Evolutionary conservation across 192 early-diverging fungal genomes (phyloP), one percentile per base, ranked within the genome.

Genomic region (Coemansia reversa): DNA sequence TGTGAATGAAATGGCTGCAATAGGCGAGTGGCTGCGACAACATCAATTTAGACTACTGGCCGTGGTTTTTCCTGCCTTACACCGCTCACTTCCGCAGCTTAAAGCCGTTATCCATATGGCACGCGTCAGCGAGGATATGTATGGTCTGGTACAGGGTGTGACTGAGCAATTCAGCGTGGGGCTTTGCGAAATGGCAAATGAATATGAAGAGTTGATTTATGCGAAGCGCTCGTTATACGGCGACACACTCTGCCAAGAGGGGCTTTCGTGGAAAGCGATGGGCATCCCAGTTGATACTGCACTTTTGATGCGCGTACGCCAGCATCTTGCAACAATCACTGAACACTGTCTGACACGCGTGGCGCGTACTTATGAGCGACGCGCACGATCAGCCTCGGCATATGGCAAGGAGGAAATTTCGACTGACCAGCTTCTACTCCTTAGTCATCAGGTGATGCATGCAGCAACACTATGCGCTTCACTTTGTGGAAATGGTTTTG

Each of bases 1-100:
- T 0, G 69, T 64, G 1, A 60, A 63, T 47, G 72, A 81, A 54
- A 30, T 63, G 16, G 72, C 61, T 3, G 16, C 20, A 4, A 75
- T 75, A 20, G 78, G 78, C 25, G 72, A 75, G 29, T 81, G 78
- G 78, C 61, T 81, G 35, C 45, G 64, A n/a, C 65, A 61, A 48
- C 62, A 54, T 11, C 65, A 52, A 27, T 75, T 81, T 30, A 55
- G 20, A 5, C 48, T 75, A 55, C 55, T 81, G 24, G 27, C 69
- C 1, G 65, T 56, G 11, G 33, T 72, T 5, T 39, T 81, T 14
- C 72, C 78, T 1, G 39, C 33, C 4, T 63, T 81, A 4, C n/a
- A 29, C 19, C 78, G 59, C 22, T 50, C 59, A 45, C 55, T 72
- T 16, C 62, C 72, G 16, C 69, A 67, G 33, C 55, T 81, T 4